Evolutionary conservation across 2,329 filamentous ascomycete genomes (phyloP).

Genomic region (Ceratocystis lukuohia): DNA sequence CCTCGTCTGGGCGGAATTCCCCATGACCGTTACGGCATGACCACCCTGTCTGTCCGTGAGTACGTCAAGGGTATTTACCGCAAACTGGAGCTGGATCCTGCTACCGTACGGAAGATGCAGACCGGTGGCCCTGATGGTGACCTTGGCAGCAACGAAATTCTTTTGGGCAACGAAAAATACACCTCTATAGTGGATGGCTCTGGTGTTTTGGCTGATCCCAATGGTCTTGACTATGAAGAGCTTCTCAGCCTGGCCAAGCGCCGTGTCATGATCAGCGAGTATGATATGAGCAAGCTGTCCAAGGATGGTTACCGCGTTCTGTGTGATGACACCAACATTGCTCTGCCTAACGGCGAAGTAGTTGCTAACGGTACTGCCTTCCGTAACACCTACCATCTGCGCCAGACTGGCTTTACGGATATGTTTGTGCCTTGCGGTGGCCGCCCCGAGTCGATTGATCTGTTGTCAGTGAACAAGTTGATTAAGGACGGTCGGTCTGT

Average conservation of each 20-base stretch:
- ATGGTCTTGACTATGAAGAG: conserved; percentile 75
- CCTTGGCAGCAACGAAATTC: conserved; percentile 92
- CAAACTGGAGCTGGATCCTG: conserved; percentile 80
- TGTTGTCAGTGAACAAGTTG: conserved; percentile 72
- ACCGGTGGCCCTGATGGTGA: conserved; percentile 95
- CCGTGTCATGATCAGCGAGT: conserved; percentile 80
- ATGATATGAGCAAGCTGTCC: conserved; percentile 74
- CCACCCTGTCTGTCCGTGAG: conserved; percentile 87
- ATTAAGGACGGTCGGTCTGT: conserved; percentile 79
- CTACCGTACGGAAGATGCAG: conserved; percentile 81
- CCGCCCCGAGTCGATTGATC: conserved; percentile 89
- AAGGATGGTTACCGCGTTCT: conserved; percentile 80
- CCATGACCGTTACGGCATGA: conserved; percentile 95
- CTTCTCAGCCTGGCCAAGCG: conserved; percentile 71
- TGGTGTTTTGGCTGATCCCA: conserved; percentile 84
- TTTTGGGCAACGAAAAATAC: conserved; percentile 92
- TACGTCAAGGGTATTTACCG: conserved; percentile 95
- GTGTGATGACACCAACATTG: conserved; percentile 79
- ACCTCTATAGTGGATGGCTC: conserved; percentile 90
- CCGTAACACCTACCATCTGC: conserved; percentile 94
- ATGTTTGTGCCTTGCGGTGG: conserved; percentile 93
- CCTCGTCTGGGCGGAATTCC: conserved; percentile 92
- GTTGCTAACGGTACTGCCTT: conserved; percentile 86
- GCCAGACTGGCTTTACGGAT: conserved; percentile 63
- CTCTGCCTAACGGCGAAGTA: conserved; percentile 73